phyloP scores from a whole-genome alignment of 805 yeast species.

The Ogataea angusta region DNA sequence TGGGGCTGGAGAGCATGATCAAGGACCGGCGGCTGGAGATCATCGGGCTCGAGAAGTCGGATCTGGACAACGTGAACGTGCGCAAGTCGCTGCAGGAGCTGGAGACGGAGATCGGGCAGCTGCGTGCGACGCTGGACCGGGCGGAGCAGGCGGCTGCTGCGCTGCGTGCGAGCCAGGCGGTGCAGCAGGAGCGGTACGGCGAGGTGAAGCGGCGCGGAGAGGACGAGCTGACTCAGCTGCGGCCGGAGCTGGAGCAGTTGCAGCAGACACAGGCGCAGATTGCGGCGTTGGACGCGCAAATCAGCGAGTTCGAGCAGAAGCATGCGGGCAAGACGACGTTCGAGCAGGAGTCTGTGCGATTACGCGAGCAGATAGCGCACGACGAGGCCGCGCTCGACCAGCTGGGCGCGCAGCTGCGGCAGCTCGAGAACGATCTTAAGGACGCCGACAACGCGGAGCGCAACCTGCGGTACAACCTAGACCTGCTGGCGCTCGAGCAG shows the following conservation, averaged over 20 bases:
- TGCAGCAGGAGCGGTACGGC: slow-evolving; percentile 5
- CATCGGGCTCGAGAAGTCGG: slow-evolving; percentile 49
- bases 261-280: slow-evolving; percentile 42
- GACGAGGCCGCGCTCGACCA: slow-evolving; percentile 31
- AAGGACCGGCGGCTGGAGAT: slow-evolving; percentile 53
- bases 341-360: slow-evolving; percentile 14
- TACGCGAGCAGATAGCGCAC: slow-evolving; percentile 20
- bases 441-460: slow-evolving; percentile 63
- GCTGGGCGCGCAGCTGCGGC: slow-evolving; percentile 48
- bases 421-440: slow-evolving; percentile 47
- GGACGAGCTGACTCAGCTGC: slow-evolving; percentile 19
- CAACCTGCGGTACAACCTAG: slow-evolving; percentile 45
- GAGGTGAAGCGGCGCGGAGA: slow-evolving; percentile 21
- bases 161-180: slow-evolving; percentile 17
- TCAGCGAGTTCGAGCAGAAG: slow-evolving; percentile 32
- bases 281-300: slow-evolving; percentile 41
- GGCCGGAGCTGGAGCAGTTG: slow-evolving; percentile 26
- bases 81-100: slow-evolving; percentile 32
- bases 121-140: slow-evolving; percentile 2
- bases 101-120: slow-evolving; percentile 23
- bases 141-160: slow-evolving; percentile 5
- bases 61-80: slow-evolving; percentile 44
- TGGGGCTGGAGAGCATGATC: slow-evolving; percentile 44
- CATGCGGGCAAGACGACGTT: slow-evolving; percentile 10
- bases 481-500: slow-evolving; percentile 42